phyloP scores from a whole-genome alignment of 352 stramenopile genomes.

The Phytophthora cactorum region DNA sequence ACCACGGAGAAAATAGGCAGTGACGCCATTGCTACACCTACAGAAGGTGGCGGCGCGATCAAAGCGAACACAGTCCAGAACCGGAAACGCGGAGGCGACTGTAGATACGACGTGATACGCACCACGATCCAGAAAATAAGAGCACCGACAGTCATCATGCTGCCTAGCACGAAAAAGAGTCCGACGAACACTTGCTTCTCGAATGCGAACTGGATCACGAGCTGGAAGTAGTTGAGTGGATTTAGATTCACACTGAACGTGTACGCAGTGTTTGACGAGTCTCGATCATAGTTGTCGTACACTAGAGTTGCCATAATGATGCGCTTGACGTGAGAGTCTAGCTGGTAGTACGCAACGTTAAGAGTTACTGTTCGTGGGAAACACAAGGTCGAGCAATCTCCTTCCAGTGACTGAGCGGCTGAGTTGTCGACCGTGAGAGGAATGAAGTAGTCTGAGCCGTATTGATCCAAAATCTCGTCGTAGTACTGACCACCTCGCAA shows the following conservation, averaged over 20 bases:
- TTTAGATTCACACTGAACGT: constrained; percentile 93
- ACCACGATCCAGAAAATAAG: constrained; percentile 93
- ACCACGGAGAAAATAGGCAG: constrained; percentile 85
- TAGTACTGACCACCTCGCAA: constrained; percentile 76
- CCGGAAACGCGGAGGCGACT: constrained; percentile 91
- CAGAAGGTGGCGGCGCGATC: constrained; percentile 87
- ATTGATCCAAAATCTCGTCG: constrained; percentile 53
- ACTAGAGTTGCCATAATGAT: constrained; percentile 92
- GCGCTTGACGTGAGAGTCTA: constrained; percentile 89
- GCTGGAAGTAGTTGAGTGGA: constrained; percentile 94
- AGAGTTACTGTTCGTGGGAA: constrained; percentile 94
- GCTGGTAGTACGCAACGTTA: constrained; percentile 95
- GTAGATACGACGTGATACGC: constrained; percentile 90
- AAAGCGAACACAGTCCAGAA: constrained; percentile 94
- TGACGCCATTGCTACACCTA: constrained; percentile 90
- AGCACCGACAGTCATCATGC: constrained; percentile 79
- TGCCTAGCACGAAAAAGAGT: constrained; percentile 94
- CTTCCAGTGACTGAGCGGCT: constrained; percentile 73
- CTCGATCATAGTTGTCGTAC: constrained; percentile 94
- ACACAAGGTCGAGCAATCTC: constrained; percentile 91
- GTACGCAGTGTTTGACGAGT: constrained; percentile 88
- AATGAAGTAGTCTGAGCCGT: constrained; percentile 94
- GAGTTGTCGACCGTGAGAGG: constrained; percentile 92
- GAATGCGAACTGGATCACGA: constrained; percentile 98
- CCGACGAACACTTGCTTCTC: constrained; percentile 92